These are phyloP conservation scores for Apophysomyces elegans DNA, from an alignment of 371 early-diverging fungal species.

Conservation along the genomic window DNA sequence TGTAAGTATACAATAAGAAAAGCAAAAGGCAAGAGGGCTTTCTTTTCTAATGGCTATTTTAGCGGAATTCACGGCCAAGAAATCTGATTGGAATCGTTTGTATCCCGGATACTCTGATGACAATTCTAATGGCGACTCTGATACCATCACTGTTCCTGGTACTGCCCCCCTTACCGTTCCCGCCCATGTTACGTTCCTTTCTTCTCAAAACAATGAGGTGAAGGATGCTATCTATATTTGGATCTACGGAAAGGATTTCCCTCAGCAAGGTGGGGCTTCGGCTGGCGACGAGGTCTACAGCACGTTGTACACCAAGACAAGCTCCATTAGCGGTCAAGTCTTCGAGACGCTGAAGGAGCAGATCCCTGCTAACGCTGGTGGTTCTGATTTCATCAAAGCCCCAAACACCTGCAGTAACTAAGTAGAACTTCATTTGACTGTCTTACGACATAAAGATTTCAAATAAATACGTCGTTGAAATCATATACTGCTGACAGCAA, in stretches of 20 bases:
- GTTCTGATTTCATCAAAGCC: not conserved
- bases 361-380: not conserved
- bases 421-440: too few species aligned
- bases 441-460: too few species aligned
- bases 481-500: too few species aligned
- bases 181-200: not conserved
- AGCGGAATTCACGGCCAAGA: slow-evolving; percentile 3
- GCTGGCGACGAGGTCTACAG: not conserved
- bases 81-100: not conserved
- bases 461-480: too few species aligned
- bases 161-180: not conserved
- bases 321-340: not conserved
- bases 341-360: not conserved
- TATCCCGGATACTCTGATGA: not conserved
- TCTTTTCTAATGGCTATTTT: not conserved
- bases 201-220: not conserved
- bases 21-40: not conserved
- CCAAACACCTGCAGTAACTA: not conserved
- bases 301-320: not conserved
- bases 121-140: not conserved
- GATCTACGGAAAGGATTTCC: not conserved
- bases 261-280: not conserved
- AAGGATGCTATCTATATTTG: not conserved
- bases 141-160: not conserved
- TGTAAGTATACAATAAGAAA: not conserved